Percentiles rank a stretch among this genome's conserved stretches.
Conservation (phyloP, 2,329 filamentous ascomycete genomes). For the Parafenestella ontariensis region DNA sequence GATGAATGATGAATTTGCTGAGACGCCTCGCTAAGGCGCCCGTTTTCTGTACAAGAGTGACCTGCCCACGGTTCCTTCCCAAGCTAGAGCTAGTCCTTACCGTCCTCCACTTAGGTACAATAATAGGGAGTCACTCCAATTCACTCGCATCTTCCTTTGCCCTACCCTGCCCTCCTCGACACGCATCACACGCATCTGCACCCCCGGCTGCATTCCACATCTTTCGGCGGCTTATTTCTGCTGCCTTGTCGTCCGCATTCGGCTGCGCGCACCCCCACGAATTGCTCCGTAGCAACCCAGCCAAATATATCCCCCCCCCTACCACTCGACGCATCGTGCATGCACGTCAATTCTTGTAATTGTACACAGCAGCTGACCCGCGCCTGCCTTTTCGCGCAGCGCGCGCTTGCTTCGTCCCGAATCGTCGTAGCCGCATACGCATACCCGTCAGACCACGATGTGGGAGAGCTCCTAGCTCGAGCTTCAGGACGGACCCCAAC, state of each 20-base stretch:
- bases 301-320: slow-evolving; percentile 18
- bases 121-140: not conserved
- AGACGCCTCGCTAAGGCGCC: slow-evolving; percentile 19
- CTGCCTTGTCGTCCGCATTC: slow-evolving; percentile 24
- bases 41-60: slow-evolving; percentile 18
- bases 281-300: slow-evolving; percentile 32
- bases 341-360: slow-evolving; percentile 21
- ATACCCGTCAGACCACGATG: slow-evolving; percentile 38
- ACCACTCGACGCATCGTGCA: slow-evolving; percentile 21
- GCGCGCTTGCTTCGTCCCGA: slow-evolving; percentile 39
- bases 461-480: slow-evolving; percentile 32
- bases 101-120: no score
- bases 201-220: slow-evolving; percentile 12
- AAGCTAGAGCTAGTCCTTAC: not conserved
- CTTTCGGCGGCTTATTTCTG: slow-evolving; percentile 7
- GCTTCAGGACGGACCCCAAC: slow-evolving; percentile 30
- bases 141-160: not conserved
- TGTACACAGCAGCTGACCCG: slow-evolving; percentile 34
- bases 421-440: slow-evolving; percentile 28
- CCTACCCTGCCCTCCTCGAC: not conserved
- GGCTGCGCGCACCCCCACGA: slow-evolving; percentile 26
- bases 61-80: slow-evolving; percentile 18
- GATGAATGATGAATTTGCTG: slow-evolving; percentile 7
- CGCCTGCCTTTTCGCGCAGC: slow-evolving; percentile 35
- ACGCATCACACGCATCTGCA: slow-evolving; percentile 5